Conservation (phyloP, 2,329 filamentous ascomycete species). For the Cercospora beticola region DNA sequence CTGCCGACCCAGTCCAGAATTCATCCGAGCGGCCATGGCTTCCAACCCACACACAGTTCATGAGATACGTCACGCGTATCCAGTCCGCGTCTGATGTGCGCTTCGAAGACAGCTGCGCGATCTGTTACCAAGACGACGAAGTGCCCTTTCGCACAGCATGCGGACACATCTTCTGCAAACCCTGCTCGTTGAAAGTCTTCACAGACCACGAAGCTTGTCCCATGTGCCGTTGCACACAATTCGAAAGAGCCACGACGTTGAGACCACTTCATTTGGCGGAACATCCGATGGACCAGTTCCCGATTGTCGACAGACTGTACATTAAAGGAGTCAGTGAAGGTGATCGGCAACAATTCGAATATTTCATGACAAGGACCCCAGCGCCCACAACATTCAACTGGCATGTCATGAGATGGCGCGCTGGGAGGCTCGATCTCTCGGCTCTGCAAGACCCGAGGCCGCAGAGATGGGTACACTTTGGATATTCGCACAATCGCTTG, state of each 20-base stretch:
- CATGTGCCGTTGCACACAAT: background rate
- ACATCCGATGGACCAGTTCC: background rate
- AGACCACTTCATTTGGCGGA: background rate
- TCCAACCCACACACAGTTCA: background rate
- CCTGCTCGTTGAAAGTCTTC: background rate
- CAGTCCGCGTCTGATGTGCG: background rate
- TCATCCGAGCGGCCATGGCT: background rate
- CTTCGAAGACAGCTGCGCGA: background rate
- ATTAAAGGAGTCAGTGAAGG: background rate
- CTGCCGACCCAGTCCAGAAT: background rate
- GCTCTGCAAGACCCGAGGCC: background rate
- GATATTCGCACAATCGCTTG: background rate
- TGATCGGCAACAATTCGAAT: background rate
- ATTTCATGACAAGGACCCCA: background rate
- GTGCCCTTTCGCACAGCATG: background rate
- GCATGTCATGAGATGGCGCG: background rate
- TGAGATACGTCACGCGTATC: background rate
- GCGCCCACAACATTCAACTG: background rate
- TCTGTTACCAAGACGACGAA: background rate
- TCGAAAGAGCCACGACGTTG: background rate
- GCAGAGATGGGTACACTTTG: background rate
- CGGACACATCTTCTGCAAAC: background rate
- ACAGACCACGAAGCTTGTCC: background rate
- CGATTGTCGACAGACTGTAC: background rate
- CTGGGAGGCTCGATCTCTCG: background rate